Evolutionary conservation across 78 protist genomes (phyloP).

Genomic region (Emiliania huxleyi): DNA sequence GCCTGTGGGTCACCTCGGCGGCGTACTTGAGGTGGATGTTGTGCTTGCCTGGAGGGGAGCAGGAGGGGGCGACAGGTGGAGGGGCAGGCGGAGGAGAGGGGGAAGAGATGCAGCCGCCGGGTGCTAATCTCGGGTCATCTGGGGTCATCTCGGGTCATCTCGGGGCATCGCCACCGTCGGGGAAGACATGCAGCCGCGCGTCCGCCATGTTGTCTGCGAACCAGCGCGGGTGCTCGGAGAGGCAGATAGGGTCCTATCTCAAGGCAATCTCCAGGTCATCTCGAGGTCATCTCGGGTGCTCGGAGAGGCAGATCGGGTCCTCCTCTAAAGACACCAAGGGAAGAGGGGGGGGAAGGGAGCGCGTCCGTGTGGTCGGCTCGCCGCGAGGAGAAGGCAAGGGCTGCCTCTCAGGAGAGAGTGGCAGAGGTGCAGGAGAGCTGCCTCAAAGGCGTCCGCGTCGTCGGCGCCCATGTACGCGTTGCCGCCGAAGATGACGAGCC

Average conservation of each 20-base stretch:
- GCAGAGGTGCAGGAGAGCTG: neutral
- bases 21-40: constrained; percentile 9
- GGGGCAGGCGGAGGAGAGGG: too few species aligned
- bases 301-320: neutral
- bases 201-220: constrained; percentile 8
- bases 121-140: too few species aligned
- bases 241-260: constrained; percentile 14
- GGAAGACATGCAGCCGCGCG: neutral
- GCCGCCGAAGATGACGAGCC: constrained; percentile 35
- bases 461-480: neutral
- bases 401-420: neutral
- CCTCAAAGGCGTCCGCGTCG: constrained; percentile 39
- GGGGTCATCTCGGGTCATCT: too few species aligned
- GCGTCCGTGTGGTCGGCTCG: constrained; percentile 29
- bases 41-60: too few species aligned
- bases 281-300: neutral
- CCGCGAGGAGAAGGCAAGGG: neutral
- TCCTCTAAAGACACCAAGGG: neutral
- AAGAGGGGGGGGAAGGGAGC: too few species aligned
- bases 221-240: constrained; percentile 10
- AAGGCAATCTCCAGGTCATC: constrained; percentile 2
- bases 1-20: neutral
- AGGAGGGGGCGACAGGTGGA: too few species aligned
- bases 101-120: too few species aligned
- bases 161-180: too few species aligned